Conservation (phyloP, 805 yeast genomes). For the Monosporozyma yasuniensis region DNA sequence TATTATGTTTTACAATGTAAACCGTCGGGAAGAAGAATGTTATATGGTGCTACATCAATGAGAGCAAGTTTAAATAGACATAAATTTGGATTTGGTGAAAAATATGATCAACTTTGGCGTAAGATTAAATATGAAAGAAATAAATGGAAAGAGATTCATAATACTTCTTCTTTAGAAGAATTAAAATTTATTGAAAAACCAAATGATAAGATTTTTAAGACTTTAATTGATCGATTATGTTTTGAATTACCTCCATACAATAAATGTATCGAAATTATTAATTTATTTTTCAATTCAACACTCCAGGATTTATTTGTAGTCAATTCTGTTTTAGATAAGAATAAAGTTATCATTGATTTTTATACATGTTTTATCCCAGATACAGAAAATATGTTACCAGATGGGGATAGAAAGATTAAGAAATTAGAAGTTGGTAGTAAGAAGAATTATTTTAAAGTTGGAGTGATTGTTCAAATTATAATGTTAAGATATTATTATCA, state of each 20-base stretch:
- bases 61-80: conserved; percentile 12
- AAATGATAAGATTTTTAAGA: not conserved
- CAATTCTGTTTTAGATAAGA: conserved; percentile 12
- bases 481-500: conserved; percentile 10
- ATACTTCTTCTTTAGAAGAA: conserved; percentile 13
- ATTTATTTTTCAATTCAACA: conserved; percentile 11
- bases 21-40: conserved; percentile 15
- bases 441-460: conserved; percentile 24
- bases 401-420: conserved; percentile 6
- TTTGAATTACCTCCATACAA: conserved; percentile 18
- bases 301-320: conserved; percentile 10
- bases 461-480: conserved; percentile 20
- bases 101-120: conserved; percentile 17
- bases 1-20: conserved; percentile 12
- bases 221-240: conserved; percentile 1
- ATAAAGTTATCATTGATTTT: conserved; percentile 19
- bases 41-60: conserved; percentile 27
- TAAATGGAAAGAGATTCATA: conserved; percentile 14
- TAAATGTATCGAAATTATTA: conserved; percentile 7
- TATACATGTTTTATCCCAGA: conserved; percentile 9
- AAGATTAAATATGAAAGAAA: conserved; percentile 21
- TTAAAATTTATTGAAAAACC: conserved; percentile 8
- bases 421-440: conserved; percentile 10
- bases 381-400: conserved; percentile 2
- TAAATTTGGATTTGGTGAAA: conserved; percentile 13